Conservation (phyloP, 106 monocot species). For the Agapanthus africanus region DNA sequence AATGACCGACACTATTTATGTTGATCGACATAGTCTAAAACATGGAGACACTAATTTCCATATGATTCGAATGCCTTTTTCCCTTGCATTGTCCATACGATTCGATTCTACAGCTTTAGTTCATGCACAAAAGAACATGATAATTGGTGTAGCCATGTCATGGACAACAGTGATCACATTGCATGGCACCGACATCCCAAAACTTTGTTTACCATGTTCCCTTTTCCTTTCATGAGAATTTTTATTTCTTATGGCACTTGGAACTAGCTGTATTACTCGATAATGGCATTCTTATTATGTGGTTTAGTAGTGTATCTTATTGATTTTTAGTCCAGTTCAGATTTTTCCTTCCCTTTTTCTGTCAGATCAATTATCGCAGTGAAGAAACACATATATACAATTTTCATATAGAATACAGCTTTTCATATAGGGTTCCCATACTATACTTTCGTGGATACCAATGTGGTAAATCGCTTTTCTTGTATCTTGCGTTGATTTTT, state of each 20-base stretch:
- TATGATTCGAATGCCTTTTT: too few species aligned
- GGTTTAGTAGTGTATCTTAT: neutral
- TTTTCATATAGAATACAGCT: constrained; percentile 84
- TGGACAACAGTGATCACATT: too few species aligned
- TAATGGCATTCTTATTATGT: neutral
- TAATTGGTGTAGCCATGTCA: too few species aligned
- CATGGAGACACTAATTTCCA: too few species aligned
- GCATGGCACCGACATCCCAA: too few species aligned
- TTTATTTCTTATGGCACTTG: neutral
- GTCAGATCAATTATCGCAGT: constrained; percentile 36
- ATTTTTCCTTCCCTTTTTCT: neutral
- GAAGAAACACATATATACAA: constrained; percentile 45
- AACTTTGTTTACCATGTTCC: constrained; percentile 5
- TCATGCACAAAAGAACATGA: too few species aligned
- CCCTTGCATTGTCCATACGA: too few species aligned
- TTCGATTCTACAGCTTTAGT: too few species aligned
- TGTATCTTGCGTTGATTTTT: neutral
- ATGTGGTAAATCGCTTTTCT: constrained; percentile 37
- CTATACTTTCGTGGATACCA: constrained; percentile 78
- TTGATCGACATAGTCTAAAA: too few species aligned
- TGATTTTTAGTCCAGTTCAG: neutral
- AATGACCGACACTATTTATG: too few species aligned
- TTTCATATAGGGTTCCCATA: constrained; percentile 74
- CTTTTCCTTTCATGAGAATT: neutral
- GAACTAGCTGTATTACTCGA: neutral